A percentile compares a stretch with the other conserved stretches of the same genome.
Evolutionary conservation across 257 asterid species (phyloP).

Genomic region (Solanum virginianum): DNA sequence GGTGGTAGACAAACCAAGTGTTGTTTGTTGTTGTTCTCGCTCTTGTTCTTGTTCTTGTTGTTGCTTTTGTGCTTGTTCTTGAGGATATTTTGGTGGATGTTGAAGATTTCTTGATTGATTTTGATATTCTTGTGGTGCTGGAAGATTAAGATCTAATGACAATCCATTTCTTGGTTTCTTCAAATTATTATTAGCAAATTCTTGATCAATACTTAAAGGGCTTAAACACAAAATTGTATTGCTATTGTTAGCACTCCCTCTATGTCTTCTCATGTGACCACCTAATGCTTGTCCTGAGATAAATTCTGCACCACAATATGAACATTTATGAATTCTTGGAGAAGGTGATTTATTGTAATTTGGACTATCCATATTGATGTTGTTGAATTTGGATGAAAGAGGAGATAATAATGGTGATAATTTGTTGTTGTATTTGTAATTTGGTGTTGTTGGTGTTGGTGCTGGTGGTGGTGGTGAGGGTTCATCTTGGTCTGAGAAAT

Average conservation of each 20-base stretch:
- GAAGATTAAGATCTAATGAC: conserved; percentile 67
- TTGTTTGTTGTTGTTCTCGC: conserved; percentile 1
- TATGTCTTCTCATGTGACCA: conserved; percentile 37
- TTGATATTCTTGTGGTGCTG: conserved; percentile 47
- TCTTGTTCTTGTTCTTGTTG: background rate
- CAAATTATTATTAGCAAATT: conserved; percentile 5
- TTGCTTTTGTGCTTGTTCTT: conserved; percentile 6
- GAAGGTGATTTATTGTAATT: background rate
- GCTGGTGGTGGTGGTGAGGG: background rate
- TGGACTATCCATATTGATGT: background rate
- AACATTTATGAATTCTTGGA: conserved; percentile 18
- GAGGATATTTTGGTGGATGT: conserved; percentile 10
- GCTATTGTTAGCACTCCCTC: conserved; percentile 7
- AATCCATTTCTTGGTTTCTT: conserved; percentile 14
- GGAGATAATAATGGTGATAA: background rate
- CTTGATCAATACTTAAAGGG: conserved; percentile 15
- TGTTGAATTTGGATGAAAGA: conserved; percentile 12
- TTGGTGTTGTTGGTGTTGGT: background rate
- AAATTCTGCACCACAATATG: conserved; percentile 34
- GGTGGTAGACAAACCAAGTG: conserved; percentile 24
- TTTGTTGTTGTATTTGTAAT: background rate
- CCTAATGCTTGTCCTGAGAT: conserved; percentile 36
- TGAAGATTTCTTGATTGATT: conserved; percentile 1
- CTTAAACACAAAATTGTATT: conserved; percentile 8
- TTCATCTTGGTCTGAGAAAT: conserved; percentile 18